These are phyloP conservation scores for Pythium grandisporangium DNA, from an alignment of 352 stramenopile species.

Conservation along the genomic window DNA sequence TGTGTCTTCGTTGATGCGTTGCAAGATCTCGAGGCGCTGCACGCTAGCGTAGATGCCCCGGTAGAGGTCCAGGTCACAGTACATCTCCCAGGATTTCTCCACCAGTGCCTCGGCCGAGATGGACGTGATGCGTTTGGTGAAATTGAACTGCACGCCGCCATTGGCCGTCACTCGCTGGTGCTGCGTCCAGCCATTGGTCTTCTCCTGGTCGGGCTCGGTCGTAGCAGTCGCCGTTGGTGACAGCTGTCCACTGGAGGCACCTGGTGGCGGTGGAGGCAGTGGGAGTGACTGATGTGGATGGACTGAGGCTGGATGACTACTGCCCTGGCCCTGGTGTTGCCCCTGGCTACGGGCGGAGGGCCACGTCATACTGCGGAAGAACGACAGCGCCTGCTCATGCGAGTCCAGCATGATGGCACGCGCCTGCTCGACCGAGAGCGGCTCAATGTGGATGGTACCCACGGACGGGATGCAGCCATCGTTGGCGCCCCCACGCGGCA, in stretches of 20 bases:
- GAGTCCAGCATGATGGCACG: slow-evolving; percentile 66
- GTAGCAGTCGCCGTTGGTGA: too few relatives aligned
- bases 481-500: too few relatives aligned
- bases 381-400: slow-evolving; percentile 53
- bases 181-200: slow-evolving; percentile 76
- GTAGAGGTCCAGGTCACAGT: slow-evolving; percentile 68
- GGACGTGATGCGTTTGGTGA: slow-evolving; percentile 58
- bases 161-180: slow-evolving; percentile 57
- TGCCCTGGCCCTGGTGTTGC: too few relatives aligned
- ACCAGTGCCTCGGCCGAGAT: slow-evolving; percentile 60
- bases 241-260: too few relatives aligned
- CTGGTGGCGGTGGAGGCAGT: too few relatives aligned
- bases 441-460: slow-evolving; percentile 53
- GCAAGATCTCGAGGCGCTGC: slow-evolving; percentile 71
- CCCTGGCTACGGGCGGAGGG: too few relatives aligned
- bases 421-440: slow-evolving; percentile 31
- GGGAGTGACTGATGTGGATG: too few relatives aligned
- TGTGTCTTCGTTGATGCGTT: slow-evolving; percentile 72
- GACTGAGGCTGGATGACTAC: too few relatives aligned
- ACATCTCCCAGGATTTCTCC: slow-evolving; percentile 74
- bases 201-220: slow-evolving; percentile 20
- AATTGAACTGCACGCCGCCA: slow-evolving; percentile 70
- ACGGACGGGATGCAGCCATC: slow-evolving; percentile 25
- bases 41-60: slow-evolving; percentile 71
- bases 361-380: slow-evolving; percentile 54